These are phyloP conservation scores for Aspergillus sp. DNA, from an alignment of 2,329 filamentous ascomycete species.

Conservation along the genomic window DNA sequence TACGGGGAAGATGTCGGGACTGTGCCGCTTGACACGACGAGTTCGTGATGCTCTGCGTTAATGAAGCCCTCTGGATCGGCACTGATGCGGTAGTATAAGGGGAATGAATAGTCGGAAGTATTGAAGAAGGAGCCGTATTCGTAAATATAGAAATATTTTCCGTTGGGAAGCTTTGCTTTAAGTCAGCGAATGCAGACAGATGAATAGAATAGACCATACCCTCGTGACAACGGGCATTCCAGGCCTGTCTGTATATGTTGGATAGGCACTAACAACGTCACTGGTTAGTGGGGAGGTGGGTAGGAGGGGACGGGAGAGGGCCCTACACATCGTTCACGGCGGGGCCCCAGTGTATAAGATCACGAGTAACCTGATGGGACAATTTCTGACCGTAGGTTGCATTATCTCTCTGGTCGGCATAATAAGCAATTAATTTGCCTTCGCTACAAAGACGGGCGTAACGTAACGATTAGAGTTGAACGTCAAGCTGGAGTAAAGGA, in stretches of 20 bases:
- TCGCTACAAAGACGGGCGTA: slow-evolving; percentile 32
- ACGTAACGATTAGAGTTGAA: not conserved
- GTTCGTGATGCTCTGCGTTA: slow-evolving; percentile 38
- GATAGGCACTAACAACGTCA: slow-evolving; percentile 40
- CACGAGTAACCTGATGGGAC: slow-evolving; percentile 61
- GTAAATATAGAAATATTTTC: slow-evolving; percentile 64
- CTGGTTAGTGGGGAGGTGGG: not conserved
- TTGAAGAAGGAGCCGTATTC: slow-evolving; percentile 54
- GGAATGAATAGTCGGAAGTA: slow-evolving; percentile 42
- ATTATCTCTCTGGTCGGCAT: slow-evolving; percentile 69
- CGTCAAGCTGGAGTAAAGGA: not conserved
- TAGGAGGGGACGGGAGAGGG: not conserved
- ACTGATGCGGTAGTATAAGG: slow-evolving; percentile 55
- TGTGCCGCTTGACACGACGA: slow-evolving; percentile 47
- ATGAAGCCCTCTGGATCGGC: slow-evolving; percentile 50
- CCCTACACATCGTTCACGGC: slow-evolving; percentile 59
- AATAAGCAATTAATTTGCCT: slow-evolving; percentile 64
- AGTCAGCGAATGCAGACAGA: not conserved
- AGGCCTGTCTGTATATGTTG: slow-evolving; percentile 63
- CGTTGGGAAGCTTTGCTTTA: slow-evolving; percentile 53
- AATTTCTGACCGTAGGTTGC: slow-evolving; percentile 65
- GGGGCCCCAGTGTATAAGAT: slow-evolving; percentile 61
- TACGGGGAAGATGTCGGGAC: slow-evolving; percentile 50
- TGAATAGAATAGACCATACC: slow-evolving; percentile 12
- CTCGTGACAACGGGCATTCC: slow-evolving; percentile 65